These are phyloP conservation scores for Quercus bicolor DNA, from an alignment of 306 rosid genomes.

Conservation along the genomic window DNA sequence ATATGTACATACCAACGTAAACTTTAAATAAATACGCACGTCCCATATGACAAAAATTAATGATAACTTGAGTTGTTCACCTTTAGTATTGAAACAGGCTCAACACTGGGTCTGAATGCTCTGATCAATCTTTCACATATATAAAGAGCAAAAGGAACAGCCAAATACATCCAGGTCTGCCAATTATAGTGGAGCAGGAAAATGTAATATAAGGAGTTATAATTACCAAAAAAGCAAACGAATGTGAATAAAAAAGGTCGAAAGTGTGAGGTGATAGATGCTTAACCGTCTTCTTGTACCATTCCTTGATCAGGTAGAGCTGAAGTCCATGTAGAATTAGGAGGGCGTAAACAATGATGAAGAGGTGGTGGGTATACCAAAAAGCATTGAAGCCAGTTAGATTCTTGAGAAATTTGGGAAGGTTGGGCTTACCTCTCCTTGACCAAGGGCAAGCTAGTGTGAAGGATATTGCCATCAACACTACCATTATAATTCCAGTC, in stretches of 20 bases:
- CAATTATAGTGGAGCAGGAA: background rate
- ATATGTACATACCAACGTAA: background rate
- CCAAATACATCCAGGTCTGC: conserved; percentile 20
- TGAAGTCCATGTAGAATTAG: conserved; percentile 55
- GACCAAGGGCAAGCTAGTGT: conserved; percentile 50
- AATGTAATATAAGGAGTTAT: background rate
- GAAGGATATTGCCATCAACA: conserved; percentile 55
- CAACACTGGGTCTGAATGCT: conserved; percentile 7
- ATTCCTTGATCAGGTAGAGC: conserved; percentile 50
- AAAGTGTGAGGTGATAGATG: conserved; percentile 1
- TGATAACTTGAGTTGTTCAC: background rate
- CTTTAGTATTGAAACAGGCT: background rate
- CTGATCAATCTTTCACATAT: background rate
- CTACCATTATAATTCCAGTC: conserved; percentile 48
- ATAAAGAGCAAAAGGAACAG: conserved; percentile 6
- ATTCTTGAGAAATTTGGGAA: conserved; percentile 44
- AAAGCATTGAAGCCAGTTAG: conserved; percentile 70
- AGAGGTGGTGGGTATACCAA: conserved; percentile 75
- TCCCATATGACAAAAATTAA: background rate
- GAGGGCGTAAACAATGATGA: conserved; percentile 50
- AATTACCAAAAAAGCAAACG: background rate
- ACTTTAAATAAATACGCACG: background rate
- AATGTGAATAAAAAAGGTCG: background rate
- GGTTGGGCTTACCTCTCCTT: conserved; percentile 38
- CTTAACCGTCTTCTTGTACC: conserved; percentile 67